These are phyloP conservation scores for Diplocarpon mali DNA, from an alignment of 2,329 filamentous ascomycete species.

Conservation along the genomic window DNA sequence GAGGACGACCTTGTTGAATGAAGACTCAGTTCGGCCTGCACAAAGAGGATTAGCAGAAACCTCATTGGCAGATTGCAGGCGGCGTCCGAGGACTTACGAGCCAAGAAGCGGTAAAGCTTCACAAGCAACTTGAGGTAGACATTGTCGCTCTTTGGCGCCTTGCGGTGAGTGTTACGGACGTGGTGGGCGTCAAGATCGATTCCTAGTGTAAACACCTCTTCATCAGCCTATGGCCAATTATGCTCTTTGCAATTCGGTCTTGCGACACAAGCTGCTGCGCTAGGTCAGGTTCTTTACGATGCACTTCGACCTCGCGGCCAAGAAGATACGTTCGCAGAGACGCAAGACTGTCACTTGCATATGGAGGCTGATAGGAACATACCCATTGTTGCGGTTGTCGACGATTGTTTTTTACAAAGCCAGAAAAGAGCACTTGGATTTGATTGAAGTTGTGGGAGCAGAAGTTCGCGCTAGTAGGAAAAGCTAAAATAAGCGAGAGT, in stretches of 20 bases:
- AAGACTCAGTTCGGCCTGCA: conserved; percentile 83
- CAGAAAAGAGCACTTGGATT: not conserved
- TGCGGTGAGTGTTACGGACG: conserved; percentile 67
- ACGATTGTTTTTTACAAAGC: conserved; percentile 16
- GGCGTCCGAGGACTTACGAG: conserved; percentile 53
- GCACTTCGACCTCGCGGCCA: conserved; percentile 14
- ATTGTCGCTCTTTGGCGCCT: conserved; percentile 96
- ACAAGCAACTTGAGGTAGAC: conserved; percentile 94
- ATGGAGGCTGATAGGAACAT: conserved; percentile 27
- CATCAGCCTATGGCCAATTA: conserved; percentile 55
- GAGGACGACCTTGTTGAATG: conserved; percentile 98
- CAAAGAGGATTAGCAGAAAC: not conserved
- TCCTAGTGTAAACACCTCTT: conserved; percentile 44
- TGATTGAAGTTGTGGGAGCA: not conserved
- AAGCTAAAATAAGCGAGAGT: no score
- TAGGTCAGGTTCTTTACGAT: conserved; percentile 19
- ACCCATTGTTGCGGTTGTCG: conserved; percentile 29
- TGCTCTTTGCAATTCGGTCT: conserved; percentile 42
- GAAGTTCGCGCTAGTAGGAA: not conserved
- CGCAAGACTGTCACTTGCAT: conserved; percentile 27
- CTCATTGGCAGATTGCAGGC: conserved; percentile 3
- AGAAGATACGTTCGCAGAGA: conserved; percentile 11
- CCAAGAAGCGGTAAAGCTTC: conserved; percentile 96
- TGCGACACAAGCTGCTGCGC: conserved; percentile 26
- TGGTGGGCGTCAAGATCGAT: conserved; percentile 64